Base-by-base conservation (phyloP, 441 rosid genomes). In the Francoa sonchifolia region DNA sequence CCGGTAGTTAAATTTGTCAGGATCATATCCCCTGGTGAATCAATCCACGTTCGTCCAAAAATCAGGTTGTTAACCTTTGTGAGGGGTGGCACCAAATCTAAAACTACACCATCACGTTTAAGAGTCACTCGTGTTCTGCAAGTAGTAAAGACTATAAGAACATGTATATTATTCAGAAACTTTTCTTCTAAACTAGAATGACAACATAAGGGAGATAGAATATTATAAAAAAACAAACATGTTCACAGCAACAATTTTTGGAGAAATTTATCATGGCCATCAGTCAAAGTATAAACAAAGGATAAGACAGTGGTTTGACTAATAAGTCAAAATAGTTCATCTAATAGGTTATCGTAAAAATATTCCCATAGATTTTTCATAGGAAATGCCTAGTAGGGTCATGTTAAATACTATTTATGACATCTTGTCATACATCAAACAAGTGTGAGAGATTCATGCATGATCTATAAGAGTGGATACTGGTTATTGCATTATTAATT, bases 31-130 rank as follows among this genome's bases (percentile, higher is more conserved):
- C 99, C 99, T 11, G 77, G 78, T 0, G 95, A 72, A 50, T 90
- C 99, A 11, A 82, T 72, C 96, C 96, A 90, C 44, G 99, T 90
- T 55, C 99, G 70, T 62, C 99, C 99, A 55, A 86, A 82, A 12
- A 86, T 86, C 39, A 90, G 71, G 69, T 90, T 90, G 73, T 81
- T 81, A 29, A 82, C 96, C 64, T 90, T 90, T 14, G 99, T 71
- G 17, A 66, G 80, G 43, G 99, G 99, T 22, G 99, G 99, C 35
- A 90, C 95, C 67, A 90, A 79, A 43, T 90, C 96, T 19, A 80
- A 74, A 61, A 80, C 77, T n/a, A 68, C 80, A 8, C 93, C 90
- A 59, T 86, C 95, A 51, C 90, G 69, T 69, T 86, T 90, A 16
- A 86, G 90, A 33, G 78, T 73, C 62, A 90, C 95, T 0, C 80